These are phyloP conservation scores for Stephania yunnanensis DNA, from an alignment of 164 flowering plant species.

Conservation along the genomic window DNA sequence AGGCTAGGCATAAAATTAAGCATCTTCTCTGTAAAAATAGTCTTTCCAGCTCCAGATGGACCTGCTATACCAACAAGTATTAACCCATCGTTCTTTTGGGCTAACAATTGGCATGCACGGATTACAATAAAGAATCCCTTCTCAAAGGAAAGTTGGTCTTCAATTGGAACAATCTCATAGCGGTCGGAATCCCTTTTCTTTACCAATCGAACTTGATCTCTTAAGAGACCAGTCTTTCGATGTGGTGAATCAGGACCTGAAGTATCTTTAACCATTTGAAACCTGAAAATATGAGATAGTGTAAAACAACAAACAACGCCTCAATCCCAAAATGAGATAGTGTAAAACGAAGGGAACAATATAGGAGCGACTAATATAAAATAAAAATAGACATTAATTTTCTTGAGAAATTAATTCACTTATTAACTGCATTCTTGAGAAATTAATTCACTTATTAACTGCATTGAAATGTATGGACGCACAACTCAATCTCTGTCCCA, in stretches of 20 bases:
- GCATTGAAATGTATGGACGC: too few relatives aligned
- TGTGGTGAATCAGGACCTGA: conserved; percentile 40
- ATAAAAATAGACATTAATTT: neutral
- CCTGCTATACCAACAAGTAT: conserved; percentile 87
- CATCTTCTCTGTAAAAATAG: conserved; percentile 85
- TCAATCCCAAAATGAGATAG: too few relatives aligned
- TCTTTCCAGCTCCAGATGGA: conserved; percentile 98
- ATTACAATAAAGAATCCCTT: conserved; percentile 88
- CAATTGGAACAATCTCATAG: conserved; percentile 74
- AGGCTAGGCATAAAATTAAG: conserved; percentile 85
- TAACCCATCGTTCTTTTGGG: conserved; percentile 85
- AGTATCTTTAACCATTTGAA: conserved; percentile 47
- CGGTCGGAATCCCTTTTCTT: conserved; percentile 72
- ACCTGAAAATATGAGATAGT: conserved; percentile 7
- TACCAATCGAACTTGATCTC: conserved; percentile 74
- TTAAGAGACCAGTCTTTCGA: conserved; percentile 53
- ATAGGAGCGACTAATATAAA: neutral
- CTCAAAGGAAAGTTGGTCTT: conserved; percentile 74
- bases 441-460: neutral
- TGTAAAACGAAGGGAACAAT: neutral
- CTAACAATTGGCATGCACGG: conserved; percentile 84
- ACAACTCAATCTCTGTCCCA: too few relatives aligned
- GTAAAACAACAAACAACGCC: too few relatives aligned
- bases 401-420: neutral
- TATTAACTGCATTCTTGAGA: too few relatives aligned